A percentile compares a stretch with the other conserved stretches of the same genome.
Conservation (phyloP, 192 early-diverging fungal species). For the Backusella sp. region DNA sequence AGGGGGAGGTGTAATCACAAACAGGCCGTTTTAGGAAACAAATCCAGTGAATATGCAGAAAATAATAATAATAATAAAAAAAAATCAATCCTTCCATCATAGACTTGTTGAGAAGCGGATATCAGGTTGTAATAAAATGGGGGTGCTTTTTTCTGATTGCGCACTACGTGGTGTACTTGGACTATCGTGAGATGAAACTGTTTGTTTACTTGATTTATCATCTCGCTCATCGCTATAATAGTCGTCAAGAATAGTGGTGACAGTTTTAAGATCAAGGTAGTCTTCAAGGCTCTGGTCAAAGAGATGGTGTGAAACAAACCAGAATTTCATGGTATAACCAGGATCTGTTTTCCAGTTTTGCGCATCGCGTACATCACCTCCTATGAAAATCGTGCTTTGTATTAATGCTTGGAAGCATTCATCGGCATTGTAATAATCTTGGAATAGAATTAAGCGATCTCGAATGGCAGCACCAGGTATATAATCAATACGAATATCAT, state of each 20-base stretch:
- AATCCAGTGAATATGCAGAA: not conserved
- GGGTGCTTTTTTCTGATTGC: not conserved
- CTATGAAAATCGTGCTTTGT: conserved; percentile 20
- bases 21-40: not conserved
- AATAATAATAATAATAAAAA: not conserved
- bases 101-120: not conserved
- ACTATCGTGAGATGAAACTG: not conserved
- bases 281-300: conserved; percentile 8
- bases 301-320: conserved; percentile 30
- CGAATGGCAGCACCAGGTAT: conserved; percentile 26
- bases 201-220: not conserved
- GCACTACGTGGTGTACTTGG: not conserved
- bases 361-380: conserved; percentile 23
- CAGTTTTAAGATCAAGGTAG: not conserved
- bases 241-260: not conserved
- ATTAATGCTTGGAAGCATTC: conserved; percentile 28
- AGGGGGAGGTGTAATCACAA: not conserved
- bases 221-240: conserved; percentile 5
- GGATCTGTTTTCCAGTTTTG: conserved; percentile 25
- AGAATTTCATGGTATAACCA: conserved; percentile 21
- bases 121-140: not conserved
- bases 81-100: not conserved
- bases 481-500: conserved; percentile 36
- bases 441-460: conserved; percentile 36
- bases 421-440: conserved; percentile 28